A percentile compares a stretch with the other conserved stretches of the same genome.
Evolutionary conservation across 164 flowering plant genomes (phyloP).

Genomic region (Paratinospora sagittata): DNA sequence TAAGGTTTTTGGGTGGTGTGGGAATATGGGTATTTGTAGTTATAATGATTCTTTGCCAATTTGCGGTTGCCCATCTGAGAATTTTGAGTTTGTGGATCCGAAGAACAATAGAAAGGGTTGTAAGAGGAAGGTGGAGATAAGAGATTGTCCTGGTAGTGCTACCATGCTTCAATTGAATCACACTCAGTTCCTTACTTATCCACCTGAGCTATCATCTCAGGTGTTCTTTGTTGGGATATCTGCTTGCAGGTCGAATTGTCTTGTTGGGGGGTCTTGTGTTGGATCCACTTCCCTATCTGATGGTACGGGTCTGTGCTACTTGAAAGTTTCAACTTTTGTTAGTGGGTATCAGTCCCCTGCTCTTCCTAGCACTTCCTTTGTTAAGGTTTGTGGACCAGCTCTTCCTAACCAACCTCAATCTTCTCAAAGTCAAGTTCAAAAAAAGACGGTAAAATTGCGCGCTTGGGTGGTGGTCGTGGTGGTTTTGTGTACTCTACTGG

Average conservation of each 20-base stretch:
- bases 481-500: slow-evolving; percentile 18
- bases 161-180: slow-evolving; percentile 52
- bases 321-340: slow-evolving; percentile 37
- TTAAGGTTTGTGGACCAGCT: slow-evolving; percentile 63
- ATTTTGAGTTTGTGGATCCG: slow-evolving; percentile 58
- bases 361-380: slow-evolving; percentile 61
- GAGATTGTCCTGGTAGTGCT: slow-evolving; percentile 40
- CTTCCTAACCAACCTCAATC: slow-evolving; percentile 28
- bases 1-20: slow-evolving; percentile 73
- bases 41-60: slow-evolving; percentile 50
- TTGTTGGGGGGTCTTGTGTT: slow-evolving; percentile 37
- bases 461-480: slow-evolving; percentile 20
- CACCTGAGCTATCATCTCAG: slow-evolving; percentile 46
- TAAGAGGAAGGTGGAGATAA: slow-evolving; percentile 56
- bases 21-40: slow-evolving; percentile 72
- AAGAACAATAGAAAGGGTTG: slow-evolving; percentile 64
- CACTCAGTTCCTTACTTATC: slow-evolving; percentile 53
- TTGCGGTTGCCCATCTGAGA: slow-evolving; percentile 69
- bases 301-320: slow-evolving; percentile 66
- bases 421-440: neutral
- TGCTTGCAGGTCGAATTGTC: slow-evolving; percentile 60
- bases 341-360: slow-evolving; percentile 67
- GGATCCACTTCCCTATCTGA: slow-evolving; percentile 64
- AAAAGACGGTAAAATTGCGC: slow-evolving; percentile 2
- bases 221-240: slow-evolving; percentile 35